These are phyloP conservation scores for Sugiyamaella novakii DNA, from an alignment of 1,139 yeast genomes.

Conservation along the genomic window DNA sequence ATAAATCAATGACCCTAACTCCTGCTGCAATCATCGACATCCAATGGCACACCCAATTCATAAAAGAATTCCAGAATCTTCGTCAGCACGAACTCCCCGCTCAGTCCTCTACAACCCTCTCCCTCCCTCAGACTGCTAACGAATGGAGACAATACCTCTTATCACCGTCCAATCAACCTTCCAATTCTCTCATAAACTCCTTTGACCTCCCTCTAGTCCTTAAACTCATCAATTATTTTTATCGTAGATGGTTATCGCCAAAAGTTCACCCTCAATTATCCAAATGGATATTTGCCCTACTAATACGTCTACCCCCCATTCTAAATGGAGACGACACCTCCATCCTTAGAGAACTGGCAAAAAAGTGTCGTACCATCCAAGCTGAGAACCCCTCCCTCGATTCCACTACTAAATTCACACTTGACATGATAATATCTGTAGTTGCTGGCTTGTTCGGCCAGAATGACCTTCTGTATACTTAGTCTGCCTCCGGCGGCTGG, in stretches of 20 bases:
- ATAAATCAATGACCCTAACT: too few species aligned
- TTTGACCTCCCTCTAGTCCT: constrained; percentile 30
- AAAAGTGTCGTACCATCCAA: constrained; percentile 32
- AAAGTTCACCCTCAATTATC: constrained; percentile 28
- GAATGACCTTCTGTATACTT: constrained; percentile 36
- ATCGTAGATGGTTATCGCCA: constrained; percentile 35
- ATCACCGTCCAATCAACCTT: constrained; percentile 21
- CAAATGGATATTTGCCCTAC: constrained; percentile 46
- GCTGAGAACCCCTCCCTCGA: neutral
- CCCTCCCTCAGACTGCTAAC: constrained; percentile 31
- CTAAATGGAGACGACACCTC: constrained; percentile 45
- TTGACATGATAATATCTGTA: constrained; percentile 39
- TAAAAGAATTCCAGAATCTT: neutral
- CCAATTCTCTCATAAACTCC: constrained; percentile 17
- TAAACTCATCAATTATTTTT: constrained; percentile 33
- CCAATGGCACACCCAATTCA: constrained; percentile 14
- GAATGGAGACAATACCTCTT: constrained; percentile 32
- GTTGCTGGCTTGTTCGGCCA: constrained; percentile 42
- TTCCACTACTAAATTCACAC: constrained; percentile 29
- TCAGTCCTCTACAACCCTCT: neutral
- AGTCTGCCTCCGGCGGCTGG: constrained; percentile 3
- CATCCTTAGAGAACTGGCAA: constrained; percentile 46
- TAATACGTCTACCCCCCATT: constrained; percentile 45
- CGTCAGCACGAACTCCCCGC: neutral
- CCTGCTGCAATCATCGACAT: neutral